Percentiles rank a stretch among this genome's conserved stretches.
Conservation (phyloP, 2,329 filamentous ascomycete species). For the Beauveria brongniartii region DNA sequence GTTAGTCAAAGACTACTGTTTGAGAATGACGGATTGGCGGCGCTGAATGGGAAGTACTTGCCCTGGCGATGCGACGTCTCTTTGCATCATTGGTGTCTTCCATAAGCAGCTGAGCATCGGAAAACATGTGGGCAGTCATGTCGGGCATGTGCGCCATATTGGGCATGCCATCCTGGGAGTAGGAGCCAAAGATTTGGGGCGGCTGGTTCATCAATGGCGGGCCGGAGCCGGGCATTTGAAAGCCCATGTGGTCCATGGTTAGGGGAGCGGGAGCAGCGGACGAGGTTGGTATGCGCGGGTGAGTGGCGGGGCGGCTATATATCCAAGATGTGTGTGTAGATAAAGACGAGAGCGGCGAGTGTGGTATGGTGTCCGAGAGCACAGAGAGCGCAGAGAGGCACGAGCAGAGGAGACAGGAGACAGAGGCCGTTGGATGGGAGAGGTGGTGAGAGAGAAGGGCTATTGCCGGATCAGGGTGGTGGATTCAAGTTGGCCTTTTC, state of each 20-base stretch:
- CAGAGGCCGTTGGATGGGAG: too few relatives aligned
- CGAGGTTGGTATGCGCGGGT: not conserved
- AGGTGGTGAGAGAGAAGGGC: too few relatives aligned
- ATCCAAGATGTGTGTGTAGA: not conserved
- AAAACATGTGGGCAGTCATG: constrained; percentile 51
- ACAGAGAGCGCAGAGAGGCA: not conserved
- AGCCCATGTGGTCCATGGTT: constrained; percentile 46
- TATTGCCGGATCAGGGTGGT: too few relatives aligned
- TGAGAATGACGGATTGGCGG: not conserved
- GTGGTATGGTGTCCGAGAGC: not conserved
- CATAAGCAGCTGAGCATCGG: constrained; percentile 46
- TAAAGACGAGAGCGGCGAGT: not conserved
- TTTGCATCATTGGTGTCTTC: constrained; percentile 75
- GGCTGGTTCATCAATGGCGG: constrained; percentile 55
- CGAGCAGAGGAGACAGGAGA: too few relatives aligned
- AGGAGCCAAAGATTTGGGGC: constrained; percentile 61
- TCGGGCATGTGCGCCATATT: constrained; percentile 46
- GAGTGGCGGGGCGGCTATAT: not conserved
- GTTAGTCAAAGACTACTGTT: not conserved
- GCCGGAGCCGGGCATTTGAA: constrained; percentile 49
- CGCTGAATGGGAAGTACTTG: constrained; percentile 34
- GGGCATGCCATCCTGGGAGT: constrained; percentile 51
- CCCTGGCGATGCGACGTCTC: constrained; percentile 78
- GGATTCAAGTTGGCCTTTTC: too few relatives aligned
- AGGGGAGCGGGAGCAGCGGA: not conserved